These are phyloP conservation scores for Peterozyma toletana DNA, from an alignment of 805 yeast species.

Conservation along the genomic window DNA sequence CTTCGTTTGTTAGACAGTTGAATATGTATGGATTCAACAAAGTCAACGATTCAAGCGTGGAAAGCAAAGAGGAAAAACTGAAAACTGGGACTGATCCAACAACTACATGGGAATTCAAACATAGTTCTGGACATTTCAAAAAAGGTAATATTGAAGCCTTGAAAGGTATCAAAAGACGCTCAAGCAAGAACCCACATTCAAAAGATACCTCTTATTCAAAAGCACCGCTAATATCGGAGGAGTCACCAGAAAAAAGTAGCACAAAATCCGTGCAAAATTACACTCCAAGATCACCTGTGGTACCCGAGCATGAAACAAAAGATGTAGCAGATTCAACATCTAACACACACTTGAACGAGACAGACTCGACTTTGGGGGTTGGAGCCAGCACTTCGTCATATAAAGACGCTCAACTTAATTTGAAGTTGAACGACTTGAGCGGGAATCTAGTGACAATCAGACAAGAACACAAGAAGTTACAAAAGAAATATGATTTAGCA, in stretches of 20 bases:
- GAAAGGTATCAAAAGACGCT: constrained; percentile 71
- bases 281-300: constrained; percentile 1
- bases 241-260: neutral
- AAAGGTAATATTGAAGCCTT: constrained; percentile 75
- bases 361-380: neutral
- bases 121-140: constrained; percentile 68
- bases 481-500: constrained; percentile 38
- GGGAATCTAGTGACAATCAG: constrained; percentile 28
- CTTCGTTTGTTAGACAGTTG: constrained; percentile 70
- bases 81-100: constrained; percentile 11
- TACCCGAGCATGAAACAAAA: constrained; percentile 1
- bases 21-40: constrained; percentile 84
- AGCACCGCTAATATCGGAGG: neutral
- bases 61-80: neutral
- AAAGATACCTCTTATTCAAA: neutral
- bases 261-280: constrained; percentile 6
- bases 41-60: constrained; percentile 40
- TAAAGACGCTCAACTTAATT: constrained; percentile 2
- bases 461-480: constrained; percentile 34
- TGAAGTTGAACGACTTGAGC: constrained; percentile 27
- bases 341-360: neutral
- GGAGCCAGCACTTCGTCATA: neutral
- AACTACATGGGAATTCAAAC: constrained; percentile 79
- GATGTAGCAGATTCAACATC: neutral
- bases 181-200: constrained; percentile 23